Conservation (phyloP, 305 asterid species). For the Euphrasia arctica region DNA sequence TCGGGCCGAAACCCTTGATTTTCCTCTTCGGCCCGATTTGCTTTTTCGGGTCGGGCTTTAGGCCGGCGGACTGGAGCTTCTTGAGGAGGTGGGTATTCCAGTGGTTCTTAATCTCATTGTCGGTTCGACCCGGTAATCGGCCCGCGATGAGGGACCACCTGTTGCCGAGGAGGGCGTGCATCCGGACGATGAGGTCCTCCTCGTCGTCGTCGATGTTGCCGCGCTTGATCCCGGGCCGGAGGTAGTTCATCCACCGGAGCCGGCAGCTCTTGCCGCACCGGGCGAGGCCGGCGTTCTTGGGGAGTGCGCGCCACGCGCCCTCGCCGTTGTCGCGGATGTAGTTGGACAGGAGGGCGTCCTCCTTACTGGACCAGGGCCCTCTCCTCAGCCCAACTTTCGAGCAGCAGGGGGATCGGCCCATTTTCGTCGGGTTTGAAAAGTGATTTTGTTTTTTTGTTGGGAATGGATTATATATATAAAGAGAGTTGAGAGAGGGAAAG, state of each 20-base stretch:
- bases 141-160: constrained; percentile 54
- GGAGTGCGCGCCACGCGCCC: constrained; percentile 41
- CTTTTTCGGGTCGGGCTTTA: constrained; percentile 7
- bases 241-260: constrained; percentile 53
- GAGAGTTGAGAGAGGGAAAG: too few species aligned
- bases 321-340: constrained; percentile 37
- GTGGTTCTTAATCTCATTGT: constrained; percentile 46
- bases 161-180: constrained; percentile 46
- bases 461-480: too few species aligned
- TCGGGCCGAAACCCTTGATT: not conserved
- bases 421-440: not conserved
- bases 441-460: too few species aligned
- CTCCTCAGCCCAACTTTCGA: constrained; percentile 35
- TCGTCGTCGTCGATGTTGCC: constrained; percentile 45
- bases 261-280: constrained; percentile 54
- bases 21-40: constrained; percentile 8
- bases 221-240: constrained; percentile 46
- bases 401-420: constrained; percentile 44
- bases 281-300: constrained; percentile 37
- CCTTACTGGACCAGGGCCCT: constrained; percentile 38
- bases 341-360: constrained; percentile 29
- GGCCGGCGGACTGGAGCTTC: constrained; percentile 23
- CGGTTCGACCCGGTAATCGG: constrained; percentile 51
- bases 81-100: constrained; percentile 44
- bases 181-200: constrained; percentile 45